Evolutionary conservation across 2,329 filamentous ascomycete genomes (phyloP).

Genomic region (Hymenoscyphus infarciens): DNA sequence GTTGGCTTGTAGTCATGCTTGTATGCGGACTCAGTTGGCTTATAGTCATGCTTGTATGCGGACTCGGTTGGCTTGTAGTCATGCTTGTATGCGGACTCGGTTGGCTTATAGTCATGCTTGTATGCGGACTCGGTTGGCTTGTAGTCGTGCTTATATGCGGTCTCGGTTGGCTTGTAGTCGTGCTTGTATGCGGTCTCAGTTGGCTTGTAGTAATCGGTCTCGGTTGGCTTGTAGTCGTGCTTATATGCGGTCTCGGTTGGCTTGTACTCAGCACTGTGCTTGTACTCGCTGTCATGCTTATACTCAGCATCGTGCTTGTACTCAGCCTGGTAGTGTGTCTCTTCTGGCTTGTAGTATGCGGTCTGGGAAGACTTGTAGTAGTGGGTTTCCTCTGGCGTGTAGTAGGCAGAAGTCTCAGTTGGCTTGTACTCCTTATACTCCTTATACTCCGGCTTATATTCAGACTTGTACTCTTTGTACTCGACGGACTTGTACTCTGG

Average conservation of each 20-base stretch:
- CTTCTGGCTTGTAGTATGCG: background rate
- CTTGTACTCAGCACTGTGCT: background rate
- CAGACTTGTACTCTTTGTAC: background rate
- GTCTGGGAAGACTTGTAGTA: background rate
- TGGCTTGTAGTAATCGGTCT: no score
- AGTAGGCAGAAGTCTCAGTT: background rate
- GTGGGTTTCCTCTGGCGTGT: background rate
- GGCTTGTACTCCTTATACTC: constrained; percentile 4
- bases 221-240: no score
- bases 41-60: background rate
- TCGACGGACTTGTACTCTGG: background rate
- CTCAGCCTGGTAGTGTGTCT: background rate
- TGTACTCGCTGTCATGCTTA: no score
- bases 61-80: background rate
- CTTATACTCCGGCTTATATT: background rate
- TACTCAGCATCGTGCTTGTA: no score
- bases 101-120: background rate
- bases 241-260: background rate
- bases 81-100: background rate
- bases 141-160: no score
- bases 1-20: background rate
- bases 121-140: background rate
- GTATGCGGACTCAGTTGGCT: background rate
- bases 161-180: background rate
- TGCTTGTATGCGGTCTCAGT: background rate